Evolutionary conservation across 2,329 filamentous ascomycete genomes (phyloP).

Genomic region (Waltergamsia citrina): DNA sequence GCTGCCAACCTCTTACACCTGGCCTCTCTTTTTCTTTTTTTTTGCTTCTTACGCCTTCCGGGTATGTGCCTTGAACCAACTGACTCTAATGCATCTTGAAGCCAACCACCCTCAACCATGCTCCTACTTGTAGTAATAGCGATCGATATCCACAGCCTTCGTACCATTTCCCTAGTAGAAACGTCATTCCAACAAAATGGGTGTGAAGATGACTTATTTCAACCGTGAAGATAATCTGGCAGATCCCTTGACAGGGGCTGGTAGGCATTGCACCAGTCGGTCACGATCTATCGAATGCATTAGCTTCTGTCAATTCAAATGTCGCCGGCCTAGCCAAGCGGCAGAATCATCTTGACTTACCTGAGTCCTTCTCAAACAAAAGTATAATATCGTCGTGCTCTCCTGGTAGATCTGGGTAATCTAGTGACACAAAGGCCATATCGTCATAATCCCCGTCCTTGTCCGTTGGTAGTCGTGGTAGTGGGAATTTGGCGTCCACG

Average conservation of each 20-base stretch:
- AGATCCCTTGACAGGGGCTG: constrained; percentile 45
- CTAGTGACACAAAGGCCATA: constrained; percentile 71
- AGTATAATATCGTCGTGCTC: constrained; percentile 90
- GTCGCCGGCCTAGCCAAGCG: constrained; percentile 20
- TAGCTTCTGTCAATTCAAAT: constrained; percentile 1
- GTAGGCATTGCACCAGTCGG: constrained; percentile 38
- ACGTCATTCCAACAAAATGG: too few species aligned
- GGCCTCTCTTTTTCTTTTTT: too few species aligned
- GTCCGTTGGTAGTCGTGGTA: constrained; percentile 54
- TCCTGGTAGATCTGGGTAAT: constrained; percentile 79
- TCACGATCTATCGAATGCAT: constrained; percentile 37
- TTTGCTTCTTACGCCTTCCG: too few species aligned
- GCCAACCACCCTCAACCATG: too few species aligned
- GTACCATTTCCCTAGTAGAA: too few species aligned
- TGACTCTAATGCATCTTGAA: too few species aligned
- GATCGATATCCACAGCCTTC: too few species aligned
- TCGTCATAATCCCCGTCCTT: constrained; percentile 44
- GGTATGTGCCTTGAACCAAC: too few species aligned
- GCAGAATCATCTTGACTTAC: too few species aligned
- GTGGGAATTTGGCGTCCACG: constrained; percentile 82
- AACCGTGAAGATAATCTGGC: constrained; percentile 4
- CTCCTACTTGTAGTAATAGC: too few species aligned
- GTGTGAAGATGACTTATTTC: too few species aligned
- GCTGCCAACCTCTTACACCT: too few species aligned
- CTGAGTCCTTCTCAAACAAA: constrained; percentile 68